phyloP scores from a whole-genome alignment of 495 filamentous ascomycete genomes.

The Schizothecium vesticola region DNA sequence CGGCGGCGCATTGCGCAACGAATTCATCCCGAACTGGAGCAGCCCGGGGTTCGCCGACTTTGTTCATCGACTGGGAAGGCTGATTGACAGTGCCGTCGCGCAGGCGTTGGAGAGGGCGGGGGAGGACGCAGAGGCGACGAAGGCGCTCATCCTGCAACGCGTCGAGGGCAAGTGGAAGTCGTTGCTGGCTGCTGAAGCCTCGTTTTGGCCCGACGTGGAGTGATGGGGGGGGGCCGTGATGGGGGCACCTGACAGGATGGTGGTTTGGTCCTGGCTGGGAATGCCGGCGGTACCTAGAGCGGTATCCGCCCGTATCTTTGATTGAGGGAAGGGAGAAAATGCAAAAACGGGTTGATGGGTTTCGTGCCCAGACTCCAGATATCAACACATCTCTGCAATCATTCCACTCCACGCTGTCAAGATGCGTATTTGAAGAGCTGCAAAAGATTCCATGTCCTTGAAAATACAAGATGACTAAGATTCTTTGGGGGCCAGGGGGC shows the following conservation, averaged over 20 bases:
- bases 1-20: constrained; percentile 54
- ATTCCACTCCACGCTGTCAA: not conserved
- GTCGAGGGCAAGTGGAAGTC: constrained; percentile 30
- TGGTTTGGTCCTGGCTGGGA: not conserved
- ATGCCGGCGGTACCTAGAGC: not conserved
- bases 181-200: constrained; percentile 30
- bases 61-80: constrained; percentile 35
- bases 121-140: constrained; percentile 12
- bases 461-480: constrained; percentile 4
- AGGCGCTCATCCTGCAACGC: constrained; percentile 22
- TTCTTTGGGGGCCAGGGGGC: not conserved
- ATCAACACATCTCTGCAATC: not conserved
- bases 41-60: constrained; percentile 53
- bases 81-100: constrained; percentile 28
- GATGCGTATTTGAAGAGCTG: not conserved
- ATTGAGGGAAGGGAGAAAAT: not conserved
- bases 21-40: constrained; percentile 66
- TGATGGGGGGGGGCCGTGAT: not conserved
- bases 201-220: constrained; percentile 32
- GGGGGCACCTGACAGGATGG: not conserved
- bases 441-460: not conserved
- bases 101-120: constrained; percentile 15
- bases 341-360: not conserved
- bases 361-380: not conserved
- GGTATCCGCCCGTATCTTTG: no score